These are phyloP conservation scores for Exophiala sp. DNA, from an alignment of 2,329 filamentous ascomycete species.

Conservation along the genomic window DNA sequence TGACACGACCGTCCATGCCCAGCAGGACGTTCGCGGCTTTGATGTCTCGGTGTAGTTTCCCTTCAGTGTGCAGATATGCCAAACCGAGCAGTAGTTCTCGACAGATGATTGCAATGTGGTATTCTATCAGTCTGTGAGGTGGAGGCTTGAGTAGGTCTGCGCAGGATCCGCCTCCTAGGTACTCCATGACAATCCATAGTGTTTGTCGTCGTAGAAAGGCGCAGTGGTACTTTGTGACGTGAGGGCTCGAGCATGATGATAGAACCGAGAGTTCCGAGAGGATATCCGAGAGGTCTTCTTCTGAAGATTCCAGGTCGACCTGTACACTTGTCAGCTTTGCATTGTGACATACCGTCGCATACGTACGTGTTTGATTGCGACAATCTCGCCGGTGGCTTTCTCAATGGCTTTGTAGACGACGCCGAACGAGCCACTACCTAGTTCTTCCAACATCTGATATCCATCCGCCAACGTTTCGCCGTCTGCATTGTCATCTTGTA, in stretches of 20 bases:
- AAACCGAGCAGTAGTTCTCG: conserved; percentile 85
- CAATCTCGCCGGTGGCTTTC: conserved; percentile 81
- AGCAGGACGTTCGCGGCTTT: conserved; percentile 95
- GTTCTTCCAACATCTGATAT: conserved; percentile 93
- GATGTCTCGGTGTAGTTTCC: conserved; percentile 95
- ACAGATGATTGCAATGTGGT: conserved; percentile 90
- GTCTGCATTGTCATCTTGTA: conserved; percentile 25
- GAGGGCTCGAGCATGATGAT: conserved; percentile 85
- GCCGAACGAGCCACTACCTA: conserved; percentile 94
- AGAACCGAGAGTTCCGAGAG: conserved; percentile 95
- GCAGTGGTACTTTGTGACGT: conserved; percentile 92
- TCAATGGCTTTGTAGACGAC: conserved; percentile 97
- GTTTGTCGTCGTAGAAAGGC: conserved; percentile 96
- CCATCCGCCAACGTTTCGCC: conserved; percentile 54
- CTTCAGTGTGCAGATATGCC: conserved; percentile 88
- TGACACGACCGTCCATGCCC: conserved; percentile 86
- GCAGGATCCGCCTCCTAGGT: conserved; percentile 89
- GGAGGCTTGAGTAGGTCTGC: conserved; percentile 68
- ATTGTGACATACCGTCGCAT: neutral
- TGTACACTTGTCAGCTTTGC: conserved; percentile 38
- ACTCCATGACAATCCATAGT: conserved; percentile 99
- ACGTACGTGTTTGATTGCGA: conserved; percentile 92
- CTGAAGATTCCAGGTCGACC: conserved; percentile 98
- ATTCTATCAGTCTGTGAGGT: conserved; percentile 61
- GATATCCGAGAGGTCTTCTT: conserved; percentile 97